Evolutionary conservation across 1,284 basidiomycete genomes (phyloP).

Genomic region (Ustilago loliicola): DNA sequence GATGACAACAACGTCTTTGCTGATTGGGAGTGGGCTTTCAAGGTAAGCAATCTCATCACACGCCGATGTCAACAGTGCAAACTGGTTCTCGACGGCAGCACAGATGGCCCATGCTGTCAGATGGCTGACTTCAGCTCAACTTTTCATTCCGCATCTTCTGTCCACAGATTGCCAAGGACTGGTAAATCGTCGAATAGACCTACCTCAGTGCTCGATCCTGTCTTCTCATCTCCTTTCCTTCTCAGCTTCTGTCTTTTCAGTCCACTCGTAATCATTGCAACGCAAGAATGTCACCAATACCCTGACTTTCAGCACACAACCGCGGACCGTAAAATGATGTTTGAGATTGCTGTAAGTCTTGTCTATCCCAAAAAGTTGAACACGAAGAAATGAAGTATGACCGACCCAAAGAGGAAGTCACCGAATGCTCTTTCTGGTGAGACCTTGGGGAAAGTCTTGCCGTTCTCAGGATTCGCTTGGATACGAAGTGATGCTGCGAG

Average conservation of each 20-base stretch:
- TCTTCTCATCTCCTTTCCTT: not conserved
- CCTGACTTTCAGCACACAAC: not conserved
- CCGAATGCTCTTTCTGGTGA: conserved; percentile 89
- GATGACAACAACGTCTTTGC: conserved; percentile 79
- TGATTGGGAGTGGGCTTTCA: conserved; percentile 74
- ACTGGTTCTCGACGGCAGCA: not conserved
- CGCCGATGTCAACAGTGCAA: not conserved
- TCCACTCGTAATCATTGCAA: conserved; percentile 20
- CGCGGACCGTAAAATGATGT: not conserved
- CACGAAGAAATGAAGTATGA: conserved; percentile 97
- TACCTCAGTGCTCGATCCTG: not conserved
- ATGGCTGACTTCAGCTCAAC: not conserved
- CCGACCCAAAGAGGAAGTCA: conserved; percentile 92
- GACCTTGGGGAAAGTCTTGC: conserved; percentile 73
- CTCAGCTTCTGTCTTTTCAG: not conserved
- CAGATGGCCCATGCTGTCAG: not conserved
- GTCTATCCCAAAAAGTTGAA: conserved; percentile 89
- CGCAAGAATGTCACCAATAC: conserved; percentile 20
- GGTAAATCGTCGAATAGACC: conserved; percentile 25
- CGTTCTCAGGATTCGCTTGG: conserved; percentile 90
- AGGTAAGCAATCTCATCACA: conserved; percentile 37
- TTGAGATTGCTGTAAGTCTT: not conserved
- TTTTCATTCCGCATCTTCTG: not conserved
- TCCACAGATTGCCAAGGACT: conserved; percentile 58
- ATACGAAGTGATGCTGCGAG: conserved; percentile 89